Percentiles rank a stretch among this genome's conserved stretches.
Conservation (phyloP, 2,329 filamentous ascomycete genomes). For the Malbranchea zuffiana region DNA sequence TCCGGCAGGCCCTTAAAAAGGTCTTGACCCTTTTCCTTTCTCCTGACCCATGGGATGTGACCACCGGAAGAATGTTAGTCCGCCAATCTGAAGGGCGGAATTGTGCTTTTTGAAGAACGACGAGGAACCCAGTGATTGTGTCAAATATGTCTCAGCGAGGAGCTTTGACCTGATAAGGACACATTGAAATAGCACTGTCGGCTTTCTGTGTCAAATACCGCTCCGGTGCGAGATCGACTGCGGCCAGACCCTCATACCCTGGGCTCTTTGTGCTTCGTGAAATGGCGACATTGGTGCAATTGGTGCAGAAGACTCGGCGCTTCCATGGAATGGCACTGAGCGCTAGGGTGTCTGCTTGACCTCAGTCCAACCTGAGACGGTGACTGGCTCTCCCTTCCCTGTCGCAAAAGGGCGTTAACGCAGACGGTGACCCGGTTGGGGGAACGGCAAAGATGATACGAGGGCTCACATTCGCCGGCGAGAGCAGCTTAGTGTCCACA, state of each 20-base stretch:
- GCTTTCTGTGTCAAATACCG: background rate
- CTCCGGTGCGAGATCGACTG: conserved; percentile 9
- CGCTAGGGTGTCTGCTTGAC: conserved; percentile 2
- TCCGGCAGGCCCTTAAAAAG: no score
- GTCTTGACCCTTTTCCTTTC: no score
- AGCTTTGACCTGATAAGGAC: no score
- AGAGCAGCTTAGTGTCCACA: conserved; percentile 4
- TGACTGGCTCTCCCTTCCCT: conserved; percentile 6
- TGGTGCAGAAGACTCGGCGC: conserved; percentile 3
- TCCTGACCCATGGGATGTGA: no score
- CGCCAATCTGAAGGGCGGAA: background rate
- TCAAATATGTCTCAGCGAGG: conserved; percentile 4
- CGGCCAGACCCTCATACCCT: conserved; percentile 10
- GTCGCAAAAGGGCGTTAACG: conserved; percentile 6
- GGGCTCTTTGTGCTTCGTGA: conserved; percentile 7
- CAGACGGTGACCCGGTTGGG: conserved; percentile 8
- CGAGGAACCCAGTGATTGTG: background rate
- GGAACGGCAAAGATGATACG: conserved; percentile 4
- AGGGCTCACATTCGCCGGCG: conserved; percentile 7
- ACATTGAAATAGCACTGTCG: no score
- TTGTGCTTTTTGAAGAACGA: background rate
- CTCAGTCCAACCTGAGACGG: background rate
- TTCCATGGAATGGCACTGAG: conserved; percentile 8
- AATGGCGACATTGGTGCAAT: conserved; percentile 2
- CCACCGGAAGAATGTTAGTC: background rate